Base-by-base conservation (phyloP, 441 rosid genomes). In the Pelargonium cotyledonis region DNA sequence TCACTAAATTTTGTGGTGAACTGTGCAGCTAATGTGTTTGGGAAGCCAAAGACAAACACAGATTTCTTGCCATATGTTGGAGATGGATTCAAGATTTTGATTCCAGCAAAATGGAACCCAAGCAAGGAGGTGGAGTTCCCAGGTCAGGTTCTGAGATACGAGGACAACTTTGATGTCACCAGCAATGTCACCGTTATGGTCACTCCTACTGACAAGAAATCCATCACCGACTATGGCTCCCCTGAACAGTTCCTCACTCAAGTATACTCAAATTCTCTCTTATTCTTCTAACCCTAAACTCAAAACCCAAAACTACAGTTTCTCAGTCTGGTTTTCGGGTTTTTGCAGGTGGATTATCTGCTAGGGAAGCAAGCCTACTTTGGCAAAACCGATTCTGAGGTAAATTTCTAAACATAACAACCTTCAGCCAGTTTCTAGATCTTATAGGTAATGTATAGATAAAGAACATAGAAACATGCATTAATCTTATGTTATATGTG, bases 61-160 rank as follows among this genome's bases (percentile, higher is more conserved):
- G 99, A 95, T 60, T 95, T 83, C 89, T 15, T 77, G 76, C 74
- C 96, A 0, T 89, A 85, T 82, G 81, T 16, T 70, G 98, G 97
- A 53, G 80, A 89, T 65, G 96, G 97, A 65, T 95, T 92, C 90
- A 84, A 80, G 78, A 74, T 95, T n/a, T 76, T 67, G 62, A 74
- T 92, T 41, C 97, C 99, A 26, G 55, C 99, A 14, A 95, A 95
- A 79, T 92, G 99, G 99, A 95, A 88, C 78, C 98, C 98, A 10
- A 92, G 96, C 87, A 90, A 85, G 70, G 99, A 95, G 81, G 61
- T 65, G 2, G 99, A 95, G 81, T 95, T 38, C 83, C 97, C 98
- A 0, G 97, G 98, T 65, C 98, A 92, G 78, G 96, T 92, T 43
- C 86, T 92, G 8, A 83, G 99, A 75, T 92, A 82, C 6, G 98